Conservation (phyloP, 2,329 filamentous ascomycete genomes). For the Myotisia sp. region DNA sequence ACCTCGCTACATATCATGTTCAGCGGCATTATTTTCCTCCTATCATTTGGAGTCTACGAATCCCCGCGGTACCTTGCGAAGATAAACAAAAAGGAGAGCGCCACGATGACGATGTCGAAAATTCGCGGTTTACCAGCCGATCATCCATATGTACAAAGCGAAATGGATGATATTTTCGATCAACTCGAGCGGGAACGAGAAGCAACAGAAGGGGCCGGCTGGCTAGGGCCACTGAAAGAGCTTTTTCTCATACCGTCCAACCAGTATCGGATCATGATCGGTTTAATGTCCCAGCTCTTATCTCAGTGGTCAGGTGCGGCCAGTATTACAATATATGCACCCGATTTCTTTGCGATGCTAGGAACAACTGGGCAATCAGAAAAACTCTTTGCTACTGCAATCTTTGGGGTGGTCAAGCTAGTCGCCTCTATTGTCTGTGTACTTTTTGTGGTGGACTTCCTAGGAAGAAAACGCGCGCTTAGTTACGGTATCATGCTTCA, state of each 20-base stretch:
- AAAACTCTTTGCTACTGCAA: slow-evolving; percentile 55
- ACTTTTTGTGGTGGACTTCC: slow-evolving; percentile 59
- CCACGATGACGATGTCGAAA: slow-evolving; percentile 12
- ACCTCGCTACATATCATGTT: slow-evolving; percentile 68
- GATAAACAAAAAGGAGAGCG: slow-evolving; percentile 41
- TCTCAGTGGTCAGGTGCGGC: slow-evolving; percentile 59
- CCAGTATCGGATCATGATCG: slow-evolving; percentile 53
- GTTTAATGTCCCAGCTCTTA: slow-evolving; percentile 52
- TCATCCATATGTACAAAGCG: slow-evolving; percentile 32
- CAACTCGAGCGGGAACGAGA: slow-evolving; percentile 36
- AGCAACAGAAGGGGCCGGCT: slow-evolving; percentile 22
- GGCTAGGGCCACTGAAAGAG: slow-evolving; percentile 11
- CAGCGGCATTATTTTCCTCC: slow-evolving; percentile 53
- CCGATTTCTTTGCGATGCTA: slow-evolving; percentile 55
- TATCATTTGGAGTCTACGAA: slow-evolving; percentile 56
- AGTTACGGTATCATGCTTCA: slow-evolving; percentile 36
- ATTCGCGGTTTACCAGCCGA: slow-evolving; percentile 33
- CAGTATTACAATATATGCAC: slow-evolving; percentile 60
- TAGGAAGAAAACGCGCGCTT: slow-evolving; percentile 51
- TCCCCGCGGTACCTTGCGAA: slow-evolving; percentile 60
- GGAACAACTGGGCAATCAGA: slow-evolving; percentile 53
- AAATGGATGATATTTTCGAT: slow-evolving; percentile 15
- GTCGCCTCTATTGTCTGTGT: slow-evolving; percentile 51
- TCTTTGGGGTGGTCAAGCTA: slow-evolving; percentile 63
- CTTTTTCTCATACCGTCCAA: slow-evolving; percentile 48